A percentile compares a stretch with the other conserved stretches of the same genome.
phyloP scores from a whole-genome alignment of 1,284 basidiomycete genomes.

The Agroathelia rolfsii region DNA sequence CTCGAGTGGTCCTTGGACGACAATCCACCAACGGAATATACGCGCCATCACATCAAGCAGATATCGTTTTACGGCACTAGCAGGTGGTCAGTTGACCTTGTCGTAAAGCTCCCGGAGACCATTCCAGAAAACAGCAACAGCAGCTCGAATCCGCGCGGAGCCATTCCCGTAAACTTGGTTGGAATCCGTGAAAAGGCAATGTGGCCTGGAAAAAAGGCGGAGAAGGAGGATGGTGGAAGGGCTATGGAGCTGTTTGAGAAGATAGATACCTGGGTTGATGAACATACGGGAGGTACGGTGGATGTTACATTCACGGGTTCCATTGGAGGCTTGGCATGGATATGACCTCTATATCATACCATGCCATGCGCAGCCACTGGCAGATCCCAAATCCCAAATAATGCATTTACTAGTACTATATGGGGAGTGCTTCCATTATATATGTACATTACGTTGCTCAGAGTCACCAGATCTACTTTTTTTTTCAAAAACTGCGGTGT shows the following conservation, averaged over 20 bases:
- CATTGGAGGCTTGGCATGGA: constrained; percentile 45
- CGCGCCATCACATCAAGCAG: constrained; percentile 87
- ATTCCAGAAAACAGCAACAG: too few species aligned
- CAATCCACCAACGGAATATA: constrained; percentile 59
- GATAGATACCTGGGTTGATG: constrained; percentile 59
- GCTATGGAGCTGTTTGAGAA: constrained; percentile 59
- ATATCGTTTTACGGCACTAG: constrained; percentile 74
- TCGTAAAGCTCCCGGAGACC: constrained; percentile 41
- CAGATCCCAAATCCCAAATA: too few species aligned
- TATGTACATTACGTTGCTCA: too few species aligned
- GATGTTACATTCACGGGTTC: constrained; percentile 62
- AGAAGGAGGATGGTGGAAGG: constrained; percentile 38
- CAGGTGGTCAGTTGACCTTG: constrained; percentile 63
- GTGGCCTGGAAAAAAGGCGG: constrained; percentile 72
- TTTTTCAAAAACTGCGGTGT: too few species aligned
- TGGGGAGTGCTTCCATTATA: too few species aligned
- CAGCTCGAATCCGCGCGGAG: too few species aligned
- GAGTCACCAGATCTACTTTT: too few species aligned
- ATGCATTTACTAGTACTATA: too few species aligned
- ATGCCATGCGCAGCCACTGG: too few species aligned
- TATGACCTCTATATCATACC: too few species aligned
- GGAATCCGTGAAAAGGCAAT: constrained; percentile 68
- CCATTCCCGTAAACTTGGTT: constrained; percentile 54
- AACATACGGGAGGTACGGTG: constrained; percentile 44
- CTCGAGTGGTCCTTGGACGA: constrained; percentile 77